These are phyloP conservation scores for Sarcodon aspratus DNA, from an alignment of 768 basidiomycete species.

Conservation along the genomic window DNA sequence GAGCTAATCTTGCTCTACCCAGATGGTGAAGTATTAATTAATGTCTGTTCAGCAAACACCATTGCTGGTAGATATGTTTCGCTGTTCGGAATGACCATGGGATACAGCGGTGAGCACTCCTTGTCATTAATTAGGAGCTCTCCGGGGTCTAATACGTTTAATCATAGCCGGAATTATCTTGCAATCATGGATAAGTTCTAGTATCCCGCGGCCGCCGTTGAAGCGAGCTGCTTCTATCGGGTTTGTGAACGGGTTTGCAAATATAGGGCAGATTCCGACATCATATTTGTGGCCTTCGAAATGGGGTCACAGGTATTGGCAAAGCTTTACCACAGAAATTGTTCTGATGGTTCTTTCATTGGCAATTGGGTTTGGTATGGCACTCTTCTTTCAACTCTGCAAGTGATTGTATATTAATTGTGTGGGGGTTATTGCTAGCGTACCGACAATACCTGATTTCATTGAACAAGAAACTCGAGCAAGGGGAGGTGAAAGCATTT, in stretches of 20 bases:
- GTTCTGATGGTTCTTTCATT: slow-evolving; percentile 7
- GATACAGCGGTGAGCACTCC: slow-evolving; percentile 5
- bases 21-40: neutral
- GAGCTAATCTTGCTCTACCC: neutral
- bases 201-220: neutral
- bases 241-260: neutral
- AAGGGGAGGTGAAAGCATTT: slow-evolving; percentile 7
- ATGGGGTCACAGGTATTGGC: slow-evolving; percentile 13
- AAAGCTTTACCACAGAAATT: slow-evolving; percentile 11
- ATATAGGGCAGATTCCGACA: slow-evolving; percentile 6
- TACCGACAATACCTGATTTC: slow-evolving; percentile 7
- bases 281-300: slow-evolving; percentile 11
- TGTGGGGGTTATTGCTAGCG: neutral
- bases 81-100: slow-evolving; percentile 11
- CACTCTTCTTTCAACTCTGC: neutral
- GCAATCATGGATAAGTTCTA: slow-evolving; percentile 15
- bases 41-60: slow-evolving; percentile 4
- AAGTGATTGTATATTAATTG: too few relatives aligned
- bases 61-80: slow-evolving; percentile 7
- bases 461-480: slow-evolving; percentile 8
- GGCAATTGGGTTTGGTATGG: slow-evolving; percentile 10
- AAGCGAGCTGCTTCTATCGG: neutral
- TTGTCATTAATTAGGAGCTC: neutral
- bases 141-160: neutral
- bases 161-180: neutral